Percentiles rank a stretch among this genome's conserved stretches.
phyloP scores from a whole-genome alignment of 2,329 filamentous ascomycete genomes.

The Fusarium chaquense region DNA sequence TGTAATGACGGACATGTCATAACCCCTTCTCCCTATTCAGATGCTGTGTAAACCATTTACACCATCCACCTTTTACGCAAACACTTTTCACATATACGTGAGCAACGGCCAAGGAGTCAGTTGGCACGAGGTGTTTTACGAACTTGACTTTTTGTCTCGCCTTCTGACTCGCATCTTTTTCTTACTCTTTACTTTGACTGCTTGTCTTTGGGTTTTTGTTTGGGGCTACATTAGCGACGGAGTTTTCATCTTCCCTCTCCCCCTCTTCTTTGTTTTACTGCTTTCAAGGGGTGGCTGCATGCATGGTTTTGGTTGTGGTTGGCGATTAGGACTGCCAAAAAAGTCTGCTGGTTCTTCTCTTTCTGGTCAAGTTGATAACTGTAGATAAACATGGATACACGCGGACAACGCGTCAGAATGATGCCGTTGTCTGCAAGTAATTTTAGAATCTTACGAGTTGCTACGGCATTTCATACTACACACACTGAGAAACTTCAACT shows the following conservation, averaged over 20 bases:
- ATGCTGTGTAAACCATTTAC: not conserved
- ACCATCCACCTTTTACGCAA: not conserved
- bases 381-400: constrained; percentile 33
- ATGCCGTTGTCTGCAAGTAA: constrained; percentile 34
- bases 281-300: constrained; percentile 26
- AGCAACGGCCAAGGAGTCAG: constrained; percentile 39
- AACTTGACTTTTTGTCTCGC: constrained; percentile 19
- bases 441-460: constrained; percentile 29
- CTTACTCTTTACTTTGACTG: constrained; percentile 8
- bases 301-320: constrained; percentile 36
- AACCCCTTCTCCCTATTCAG: not conserved
- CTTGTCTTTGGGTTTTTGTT: constrained; percentile 10
- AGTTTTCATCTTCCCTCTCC: constrained; percentile 48
- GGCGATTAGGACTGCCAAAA: constrained; percentile 7
- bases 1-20: not conserved
- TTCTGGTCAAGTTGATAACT: constrained; percentile 8
- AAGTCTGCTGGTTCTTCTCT: constrained; percentile 9
- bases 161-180: constrained; percentile 12
- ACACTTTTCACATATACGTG: constrained; percentile 25
- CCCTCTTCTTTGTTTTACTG: constrained; percentile 4
- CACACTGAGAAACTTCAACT: not conserved
- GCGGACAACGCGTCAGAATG: constrained; percentile 36
- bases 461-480: constrained; percentile 10
- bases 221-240: constrained; percentile 55
- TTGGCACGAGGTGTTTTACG: constrained; percentile 36